A percentile compares a stretch with the other conserved stretches of the same genome.
These are phyloP conservation scores for Tuber brumale DNA, from an alignment of 495 filamentous ascomycete genomes.

Conservation along the genomic window DNA sequence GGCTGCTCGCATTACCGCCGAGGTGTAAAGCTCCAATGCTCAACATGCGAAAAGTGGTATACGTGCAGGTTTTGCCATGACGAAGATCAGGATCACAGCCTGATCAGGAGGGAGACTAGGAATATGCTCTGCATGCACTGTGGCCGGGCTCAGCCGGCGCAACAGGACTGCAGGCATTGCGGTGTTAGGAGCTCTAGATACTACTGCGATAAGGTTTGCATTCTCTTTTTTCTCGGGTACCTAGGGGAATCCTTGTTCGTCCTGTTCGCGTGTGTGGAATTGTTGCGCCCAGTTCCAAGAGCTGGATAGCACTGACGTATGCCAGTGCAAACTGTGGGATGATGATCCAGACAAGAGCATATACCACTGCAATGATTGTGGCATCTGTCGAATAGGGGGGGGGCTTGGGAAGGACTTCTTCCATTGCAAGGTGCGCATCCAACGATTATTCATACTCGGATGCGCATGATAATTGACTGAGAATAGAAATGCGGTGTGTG, in stretches of 20 bases:
- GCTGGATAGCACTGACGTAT: conserved; percentile 61
- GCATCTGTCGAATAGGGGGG: conserved; percentile 84
- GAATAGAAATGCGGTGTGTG: conserved; percentile 79
- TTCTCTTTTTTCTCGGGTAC: conserved; percentile 73
- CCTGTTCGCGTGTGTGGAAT: conserved; percentile 84
- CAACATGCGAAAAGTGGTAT: conserved; percentile 82
- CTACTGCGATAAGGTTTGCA: conserved; percentile 87
- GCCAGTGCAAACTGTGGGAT: conserved; percentile 86
- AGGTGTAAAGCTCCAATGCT: conserved; percentile 93
- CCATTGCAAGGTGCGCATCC: conserved; percentile 78
- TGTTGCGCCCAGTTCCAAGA: conserved; percentile 62
- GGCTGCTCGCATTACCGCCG: conserved; percentile 91
- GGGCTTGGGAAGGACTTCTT: conserved; percentile 94
- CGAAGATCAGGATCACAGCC: conserved; percentile 68
- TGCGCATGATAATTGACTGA: conserved; percentile 18
- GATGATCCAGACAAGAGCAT: conserved; percentile 85
- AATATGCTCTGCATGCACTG: conserved; percentile 99
- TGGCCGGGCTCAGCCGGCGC: conserved; percentile 73
- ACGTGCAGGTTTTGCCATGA: conserved; percentile 96
- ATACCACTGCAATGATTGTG: conserved; percentile 95
- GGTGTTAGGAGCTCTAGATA: conserved; percentile 76
- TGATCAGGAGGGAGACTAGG: conserved; percentile 74
- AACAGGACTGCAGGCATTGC: conserved; percentile 68
- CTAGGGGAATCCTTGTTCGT: conserved; percentile 80
- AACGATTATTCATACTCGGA: conserved; percentile 13